Evolutionary conservation across 1,284 basidiomycete species (phyloP).

Genomic region (Austroboletus niveus): DNA sequence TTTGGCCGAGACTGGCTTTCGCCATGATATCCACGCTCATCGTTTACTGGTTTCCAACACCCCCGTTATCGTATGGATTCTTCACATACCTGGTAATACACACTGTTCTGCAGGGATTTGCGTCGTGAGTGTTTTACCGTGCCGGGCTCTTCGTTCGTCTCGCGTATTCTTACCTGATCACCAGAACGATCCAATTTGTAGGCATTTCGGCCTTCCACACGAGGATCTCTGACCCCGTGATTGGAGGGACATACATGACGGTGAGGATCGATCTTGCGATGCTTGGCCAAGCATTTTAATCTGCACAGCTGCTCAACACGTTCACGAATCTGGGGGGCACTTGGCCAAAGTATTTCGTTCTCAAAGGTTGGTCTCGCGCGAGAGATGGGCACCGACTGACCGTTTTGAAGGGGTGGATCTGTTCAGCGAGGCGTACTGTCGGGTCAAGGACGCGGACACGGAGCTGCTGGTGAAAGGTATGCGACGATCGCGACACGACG

Average conservation of each 20-base stretch:
- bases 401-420: constrained; percentile 69
- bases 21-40: constrained; percentile 75
- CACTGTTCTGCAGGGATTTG: constrained; percentile 84
- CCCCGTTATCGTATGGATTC: constrained; percentile 75
- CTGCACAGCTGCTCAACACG: constrained; percentile 82
- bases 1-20: constrained; percentile 84
- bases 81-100: constrained; percentile 79
- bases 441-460: constrained; percentile 54
- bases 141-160: not conserved
- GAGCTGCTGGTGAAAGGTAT: constrained; percentile 62
- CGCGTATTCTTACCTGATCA: constrained; percentile 5
- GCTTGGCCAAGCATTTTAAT: constrained; percentile 7
- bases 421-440: constrained; percentile 82
- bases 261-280: constrained; percentile 42
- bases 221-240: constrained; percentile 93
- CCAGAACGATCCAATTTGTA: constrained; percentile 95
- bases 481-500: constrained; percentile 11
- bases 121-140: constrained; percentile 56
- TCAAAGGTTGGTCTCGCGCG: constrained; percentile 69
- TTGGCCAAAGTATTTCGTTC: constrained; percentile 92
- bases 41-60: constrained; percentile 82
- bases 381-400: constrained; percentile 5
- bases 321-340: constrained; percentile 97
- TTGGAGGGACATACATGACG: constrained; percentile 98
- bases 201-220: constrained; percentile 99